phyloP scores from a whole-genome alignment of 139 green algal species.

The Chlamydomonas eustigma region DNA sequence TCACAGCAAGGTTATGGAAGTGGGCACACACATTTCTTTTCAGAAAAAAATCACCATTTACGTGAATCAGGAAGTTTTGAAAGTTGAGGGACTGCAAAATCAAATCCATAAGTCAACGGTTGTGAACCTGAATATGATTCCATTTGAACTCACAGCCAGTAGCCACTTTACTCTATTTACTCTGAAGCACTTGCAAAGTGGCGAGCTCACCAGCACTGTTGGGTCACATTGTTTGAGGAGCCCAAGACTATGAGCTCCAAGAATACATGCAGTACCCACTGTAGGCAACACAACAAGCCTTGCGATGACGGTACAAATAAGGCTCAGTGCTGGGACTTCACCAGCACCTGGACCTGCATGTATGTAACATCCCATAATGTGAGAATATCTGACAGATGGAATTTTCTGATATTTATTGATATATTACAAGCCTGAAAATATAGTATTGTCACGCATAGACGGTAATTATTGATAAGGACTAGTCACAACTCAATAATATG shows the following conservation, averaged over 20 bases:
- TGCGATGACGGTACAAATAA: background rate
- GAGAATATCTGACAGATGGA: background rate
- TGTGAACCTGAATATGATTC: no score
- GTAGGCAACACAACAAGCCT: background rate
- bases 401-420: background rate
- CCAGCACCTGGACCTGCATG: background rate
- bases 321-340: background rate
- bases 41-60: background rate
- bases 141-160: no score
- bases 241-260: background rate
- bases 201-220: background rate
- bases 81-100: background rate
- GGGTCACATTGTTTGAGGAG: background rate
- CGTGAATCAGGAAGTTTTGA: no score
- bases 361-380: background rate
- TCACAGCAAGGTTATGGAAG: background rate
- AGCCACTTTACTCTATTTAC: no score
- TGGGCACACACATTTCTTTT: background rate
- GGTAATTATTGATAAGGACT: background rate
- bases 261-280: background rate
- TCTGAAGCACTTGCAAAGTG: no score
- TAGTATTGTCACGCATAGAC: background rate
- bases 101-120: no score
- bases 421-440: conserved; percentile 9
- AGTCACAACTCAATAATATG: background rate